Percentiles rank a stretch among this genome's conserved stretches.
These are phyloP conservation scores for Nannochloropsis gaditana DNA, from an alignment of 108 stramenopile species.

Conservation along the genomic window DNA sequence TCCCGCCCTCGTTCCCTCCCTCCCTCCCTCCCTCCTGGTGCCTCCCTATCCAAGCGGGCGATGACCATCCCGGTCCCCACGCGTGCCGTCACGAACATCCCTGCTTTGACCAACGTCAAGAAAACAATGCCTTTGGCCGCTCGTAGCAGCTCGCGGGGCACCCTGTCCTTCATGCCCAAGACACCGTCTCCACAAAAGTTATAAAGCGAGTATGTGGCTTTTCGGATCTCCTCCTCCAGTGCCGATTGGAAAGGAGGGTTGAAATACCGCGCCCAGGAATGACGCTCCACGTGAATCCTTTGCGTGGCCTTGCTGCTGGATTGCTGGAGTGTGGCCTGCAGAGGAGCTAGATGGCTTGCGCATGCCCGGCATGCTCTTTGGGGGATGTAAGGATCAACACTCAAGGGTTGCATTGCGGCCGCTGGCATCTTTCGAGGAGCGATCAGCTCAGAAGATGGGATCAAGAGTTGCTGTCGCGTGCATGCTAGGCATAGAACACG, in stretches of 20 bases:
- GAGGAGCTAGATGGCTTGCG: conserved; percentile 22
- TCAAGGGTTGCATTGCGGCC: background rate
- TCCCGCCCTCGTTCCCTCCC: conserved; percentile 12
- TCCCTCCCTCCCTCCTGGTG: background rate
- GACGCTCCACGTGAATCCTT: background rate
- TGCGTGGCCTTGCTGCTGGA: conserved; percentile 22
- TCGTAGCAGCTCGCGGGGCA: conserved; percentile 63
- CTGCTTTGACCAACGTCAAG: conserved; percentile 69
- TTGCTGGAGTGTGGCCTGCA: conserved; percentile 30
- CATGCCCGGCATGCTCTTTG: conserved; percentile 19
- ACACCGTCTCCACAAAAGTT: conserved; percentile 25
- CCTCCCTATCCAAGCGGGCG: conserved; percentile 45
- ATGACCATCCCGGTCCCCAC: conserved; percentile 69
- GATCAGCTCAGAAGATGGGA: background rate
- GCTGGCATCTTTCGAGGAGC: background rate
- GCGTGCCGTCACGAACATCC: conserved; percentile 63
- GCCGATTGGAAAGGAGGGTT: conserved; percentile 25
- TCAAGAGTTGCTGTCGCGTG: conserved; percentile 20
- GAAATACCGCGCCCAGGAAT: conserved; percentile 1
- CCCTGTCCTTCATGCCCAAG: background rate
- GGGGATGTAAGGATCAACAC: background rate
- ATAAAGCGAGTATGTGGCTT: conserved; percentile 23
- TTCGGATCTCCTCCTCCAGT: conserved; percentile 30
- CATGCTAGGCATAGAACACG: conserved; percentile 42
- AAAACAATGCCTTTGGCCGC: conserved; percentile 66